phyloP scores from a whole-genome alignment of 2,329 filamentous ascomycete genomes.

The Fusarium torreyae region DNA sequence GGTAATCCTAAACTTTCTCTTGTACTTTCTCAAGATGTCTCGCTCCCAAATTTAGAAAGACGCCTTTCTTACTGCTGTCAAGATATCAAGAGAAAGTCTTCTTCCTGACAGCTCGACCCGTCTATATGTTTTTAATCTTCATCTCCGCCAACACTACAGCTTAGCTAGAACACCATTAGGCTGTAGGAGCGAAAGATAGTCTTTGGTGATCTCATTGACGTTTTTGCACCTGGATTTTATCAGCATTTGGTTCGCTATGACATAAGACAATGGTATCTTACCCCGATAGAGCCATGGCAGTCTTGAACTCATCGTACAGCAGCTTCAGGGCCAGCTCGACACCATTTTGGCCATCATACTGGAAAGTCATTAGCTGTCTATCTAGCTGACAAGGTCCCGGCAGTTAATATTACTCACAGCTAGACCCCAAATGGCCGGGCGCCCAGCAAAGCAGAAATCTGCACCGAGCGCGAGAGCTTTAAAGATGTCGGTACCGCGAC shows the following conservation, averaged over 20 bases:
- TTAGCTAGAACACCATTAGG: too few species aligned
- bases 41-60: too few species aligned
- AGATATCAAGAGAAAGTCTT: too few species aligned
- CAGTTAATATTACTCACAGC: not conserved
- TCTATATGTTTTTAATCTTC: too few species aligned
- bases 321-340: not conserved
- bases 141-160: too few species aligned
- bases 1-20: too few species aligned
- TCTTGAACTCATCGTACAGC: not conserved
- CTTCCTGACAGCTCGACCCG: too few species aligned
- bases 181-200: too few species aligned
- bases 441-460: conserved; percentile 9
- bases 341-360: not conserved
- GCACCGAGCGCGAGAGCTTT: conserved; percentile 18
- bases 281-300: not conserved
- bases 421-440: not conserved
- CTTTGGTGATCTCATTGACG: too few species aligned
- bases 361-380: not conserved
- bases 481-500: conserved; percentile 13
- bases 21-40: too few species aligned
- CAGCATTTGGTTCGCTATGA: not conserved
- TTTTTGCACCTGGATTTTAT: too few species aligned
- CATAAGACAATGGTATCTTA: not conserved
- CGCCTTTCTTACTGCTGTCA: too few species aligned
- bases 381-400: not conserved